phyloP scores from a whole-genome alignment of 768 basidiomycete species.

The Neoboletus subvelutipes region DNA sequence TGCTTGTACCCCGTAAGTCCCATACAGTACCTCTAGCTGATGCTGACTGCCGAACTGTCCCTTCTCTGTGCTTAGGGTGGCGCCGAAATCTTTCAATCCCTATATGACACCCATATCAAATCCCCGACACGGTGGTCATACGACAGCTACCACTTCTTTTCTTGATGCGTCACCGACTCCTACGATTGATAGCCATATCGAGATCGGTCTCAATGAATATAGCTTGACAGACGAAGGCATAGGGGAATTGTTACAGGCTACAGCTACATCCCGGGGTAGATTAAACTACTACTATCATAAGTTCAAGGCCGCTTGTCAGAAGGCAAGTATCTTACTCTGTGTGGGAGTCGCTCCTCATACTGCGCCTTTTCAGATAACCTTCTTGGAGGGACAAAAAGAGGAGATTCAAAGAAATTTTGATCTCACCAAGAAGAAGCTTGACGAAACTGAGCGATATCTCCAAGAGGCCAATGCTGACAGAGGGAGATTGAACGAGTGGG shows the following conservation, averaged over 20 bases:
- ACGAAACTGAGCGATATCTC: constrained; percentile 18
- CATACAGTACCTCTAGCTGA: background rate
- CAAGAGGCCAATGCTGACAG: constrained; percentile 18
- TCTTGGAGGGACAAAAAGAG: constrained; percentile 16
- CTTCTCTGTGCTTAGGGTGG: constrained; percentile 8
- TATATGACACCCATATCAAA: constrained; percentile 30
- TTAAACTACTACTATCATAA: constrained; percentile 10
- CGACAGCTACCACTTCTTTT: background rate
- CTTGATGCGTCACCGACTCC: constrained; percentile 8
- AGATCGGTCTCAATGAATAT: background rate
- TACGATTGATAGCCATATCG: background rate
- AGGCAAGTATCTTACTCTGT: constrained; percentile 3
- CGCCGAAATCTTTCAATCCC: constrained; percentile 18
- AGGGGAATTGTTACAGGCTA: constrained; percentile 14
- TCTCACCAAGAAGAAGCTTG: constrained; percentile 15
- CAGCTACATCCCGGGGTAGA: constrained; percentile 17
- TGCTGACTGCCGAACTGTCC: background rate
- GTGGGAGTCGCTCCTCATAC: background rate
- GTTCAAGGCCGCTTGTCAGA: constrained; percentile 12
- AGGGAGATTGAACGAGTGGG: constrained; percentile 12
- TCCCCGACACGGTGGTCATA: constrained; percentile 10
- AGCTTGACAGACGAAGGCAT: background rate
- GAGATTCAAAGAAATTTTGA: constrained; percentile 17
- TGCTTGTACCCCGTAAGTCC: constrained; percentile 23
- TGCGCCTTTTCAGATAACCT: constrained; percentile 8